Base-by-base conservation (phyloP, 2,329 filamentous ascomycete genomes). In the Dactylellina cionopaga region DNA sequence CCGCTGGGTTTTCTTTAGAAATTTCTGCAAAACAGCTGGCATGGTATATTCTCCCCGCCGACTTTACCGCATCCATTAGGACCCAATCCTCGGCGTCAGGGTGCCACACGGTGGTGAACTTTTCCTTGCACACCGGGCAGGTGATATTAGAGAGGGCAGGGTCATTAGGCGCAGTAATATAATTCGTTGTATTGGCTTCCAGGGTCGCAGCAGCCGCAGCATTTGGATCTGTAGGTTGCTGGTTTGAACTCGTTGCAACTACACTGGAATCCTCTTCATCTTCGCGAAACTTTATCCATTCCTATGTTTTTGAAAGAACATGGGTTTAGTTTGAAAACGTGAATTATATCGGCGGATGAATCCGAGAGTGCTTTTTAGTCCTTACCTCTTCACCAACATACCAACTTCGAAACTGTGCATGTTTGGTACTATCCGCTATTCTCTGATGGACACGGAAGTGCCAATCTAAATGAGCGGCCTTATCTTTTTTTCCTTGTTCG, bases 71-170 rank as follows among this genome's bases (percentile, higher is more conserved):
- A 80, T 99, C 94, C 80, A 92, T 89, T 91, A 95, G 98, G 39
- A 99, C 94, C 86, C 93, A 98, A 78, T 99, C 94, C 80, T 98
- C 92, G 15, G 90, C 91, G 74, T 96, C 92, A 77, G 96, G 92
- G 5, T 94, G 88, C 90, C 92, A 98, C 75, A 90, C 90, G 75
- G 91, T 92, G 81, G 96, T 90, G 77, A 99, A 98, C 75, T 90
- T 90, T 79, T 99, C 95, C 80, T 96, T 93, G 80, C 95, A 98
- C 76, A 99, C 96, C 1, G 92, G 92, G 78, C 95, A 99, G 0
- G 90, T 86, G 13, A 87, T 90, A 78, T 92, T 93, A 68, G 89
- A 87, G 24, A 90, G 84, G 24, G 87, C 85, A 15, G 88, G 86
- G 75, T 94, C 90, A 54, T 93, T 90, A 0, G 94, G 95, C 0